phyloP scores from a whole-genome alignment of 1,284 basidiomycete genomes.

The Sanghuangporus sanghuang region DNA sequence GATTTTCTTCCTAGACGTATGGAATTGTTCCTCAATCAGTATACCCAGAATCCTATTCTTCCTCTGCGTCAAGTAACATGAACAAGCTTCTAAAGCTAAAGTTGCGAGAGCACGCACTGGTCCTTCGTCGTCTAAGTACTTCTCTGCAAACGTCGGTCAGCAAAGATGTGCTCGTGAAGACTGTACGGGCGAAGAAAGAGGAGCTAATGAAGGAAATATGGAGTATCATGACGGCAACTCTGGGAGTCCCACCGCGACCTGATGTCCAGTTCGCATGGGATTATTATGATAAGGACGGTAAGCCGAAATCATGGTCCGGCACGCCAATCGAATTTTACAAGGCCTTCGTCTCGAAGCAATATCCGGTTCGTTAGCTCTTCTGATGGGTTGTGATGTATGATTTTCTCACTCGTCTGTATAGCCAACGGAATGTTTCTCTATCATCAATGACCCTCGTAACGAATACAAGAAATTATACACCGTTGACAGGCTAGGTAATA shows the following conservation, averaged over 20 bases:
- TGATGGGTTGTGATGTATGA: neutral
- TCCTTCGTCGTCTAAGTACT: constrained; percentile 62
- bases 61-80: constrained; percentile 67
- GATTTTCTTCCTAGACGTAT: constrained; percentile 49
- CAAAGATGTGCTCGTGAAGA: constrained; percentile 39
- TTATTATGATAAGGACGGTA: constrained; percentile 79
- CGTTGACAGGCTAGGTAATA: constrained; percentile 88
- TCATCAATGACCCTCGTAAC: constrained; percentile 94
- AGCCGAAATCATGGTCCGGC: constrained; percentile 71
- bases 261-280: constrained; percentile 81
- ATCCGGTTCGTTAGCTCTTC: constrained; percentile 36
- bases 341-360: constrained; percentile 52
- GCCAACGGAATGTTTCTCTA: constrained; percentile 75
- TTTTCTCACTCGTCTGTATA: constrained; percentile 22
- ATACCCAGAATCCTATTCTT: constrained; percentile 86
- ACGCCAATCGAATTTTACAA: constrained; percentile 80
- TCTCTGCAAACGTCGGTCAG: constrained; percentile 44
- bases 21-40: constrained; percentile 79
- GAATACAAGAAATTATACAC: constrained; percentile 82
- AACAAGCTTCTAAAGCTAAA: constrained; percentile 83
- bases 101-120: constrained; percentile 85
- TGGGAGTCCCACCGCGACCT: constrained; percentile 79
- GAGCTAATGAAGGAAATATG: constrained; percentile 83
- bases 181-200: constrained; percentile 77
- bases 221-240: constrained; percentile 78